Conservation (phyloP, 1,284 basidiomycete species). For the Wolfiporia cocos region DNA sequence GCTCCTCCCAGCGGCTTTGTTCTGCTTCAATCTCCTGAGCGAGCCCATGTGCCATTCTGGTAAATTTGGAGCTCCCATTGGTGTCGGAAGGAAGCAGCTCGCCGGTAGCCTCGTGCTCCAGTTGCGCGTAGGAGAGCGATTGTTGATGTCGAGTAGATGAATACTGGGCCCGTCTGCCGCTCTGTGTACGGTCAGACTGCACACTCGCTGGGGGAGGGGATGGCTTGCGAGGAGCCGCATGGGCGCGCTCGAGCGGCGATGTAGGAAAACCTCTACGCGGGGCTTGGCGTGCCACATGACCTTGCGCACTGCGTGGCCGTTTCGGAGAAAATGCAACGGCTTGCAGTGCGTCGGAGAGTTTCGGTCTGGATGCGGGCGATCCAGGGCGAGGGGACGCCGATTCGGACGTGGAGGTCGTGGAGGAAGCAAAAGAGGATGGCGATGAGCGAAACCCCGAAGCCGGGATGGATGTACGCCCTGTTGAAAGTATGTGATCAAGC, state of each 20-base stretch:
- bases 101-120: slow-evolving; percentile 42
- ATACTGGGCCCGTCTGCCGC: too few relatives aligned
- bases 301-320: slow-evolving; percentile 51
- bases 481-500: slow-evolving; percentile 54
- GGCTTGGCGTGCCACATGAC: too few relatives aligned
- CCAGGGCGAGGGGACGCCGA: slow-evolving; percentile 29
- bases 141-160: slow-evolving; percentile 6
- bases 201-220: too few relatives aligned
- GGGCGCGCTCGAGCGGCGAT: too few relatives aligned
- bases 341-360: slow-evolving; percentile 59
- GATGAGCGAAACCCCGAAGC: slow-evolving; percentile 32
- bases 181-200: too few relatives aligned
- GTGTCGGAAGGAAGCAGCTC: slow-evolving; percentile 50
- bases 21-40: slow-evolving; percentile 48
- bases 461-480: slow-evolving; percentile 36
- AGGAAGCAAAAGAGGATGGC: slow-evolving; percentile 37
- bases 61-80: slow-evolving; percentile 42
- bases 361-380: slow-evolving; percentile 38
- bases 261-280: too few relatives aligned
- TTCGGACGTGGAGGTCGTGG: slow-evolving; percentile 34
- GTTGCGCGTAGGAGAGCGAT: slow-evolving; percentile 14
- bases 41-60: slow-evolving; percentile 48
- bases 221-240: too few relatives aligned
- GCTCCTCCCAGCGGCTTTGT: slow-evolving; percentile 11
- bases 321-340: slow-evolving; percentile 65